Evolutionary conservation across 352 stramenopile species (phyloP).

Genomic region (Saprolegnia diclina): DNA sequence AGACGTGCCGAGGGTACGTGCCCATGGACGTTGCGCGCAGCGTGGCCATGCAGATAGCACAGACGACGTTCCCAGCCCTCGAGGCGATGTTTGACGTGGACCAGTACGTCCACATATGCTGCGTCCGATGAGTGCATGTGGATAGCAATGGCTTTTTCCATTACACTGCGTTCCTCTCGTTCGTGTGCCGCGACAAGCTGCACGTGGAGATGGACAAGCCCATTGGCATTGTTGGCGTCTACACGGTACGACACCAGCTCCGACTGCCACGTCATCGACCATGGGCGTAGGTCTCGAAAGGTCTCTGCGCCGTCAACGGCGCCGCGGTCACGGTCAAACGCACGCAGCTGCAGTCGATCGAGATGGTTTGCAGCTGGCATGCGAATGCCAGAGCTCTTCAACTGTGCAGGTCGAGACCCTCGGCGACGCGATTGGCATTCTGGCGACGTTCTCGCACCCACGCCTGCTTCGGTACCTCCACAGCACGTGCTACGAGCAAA

Average conservation of each 20-base stretch:
- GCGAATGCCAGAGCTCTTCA: not conserved
- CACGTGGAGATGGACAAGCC: slow-evolving; percentile 11
- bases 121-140: not conserved
- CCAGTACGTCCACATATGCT: not conserved
- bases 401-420: slow-evolving; percentile 1
- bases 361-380: not conserved
- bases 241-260: not conserved
- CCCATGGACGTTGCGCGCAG: not conserved
- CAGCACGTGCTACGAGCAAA: slow-evolving; percentile 2
- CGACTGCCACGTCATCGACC: not conserved
- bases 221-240: slow-evolving; percentile 17
- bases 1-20: slow-evolving; percentile 13
- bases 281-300: slow-evolving; percentile 8
- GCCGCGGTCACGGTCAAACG: slow-evolving; percentile 17
- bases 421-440: not conserved
- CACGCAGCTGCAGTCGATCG: slow-evolving; percentile 6
- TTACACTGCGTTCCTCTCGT: slow-evolving; percentile 19
- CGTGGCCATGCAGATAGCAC: not conserved
- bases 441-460: slow-evolving; percentile 6
- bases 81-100: slow-evolving; percentile 23
- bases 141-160: slow-evolving; percentile 19
- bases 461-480: slow-evolving; percentile 19
- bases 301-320: not conserved
- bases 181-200: slow-evolving; percentile 15
- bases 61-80: not conserved